These are phyloP conservation scores for Cyberlindnera galapagoensis DNA, from an alignment of 805 yeast genomes.

Conservation along the genomic window DNA sequence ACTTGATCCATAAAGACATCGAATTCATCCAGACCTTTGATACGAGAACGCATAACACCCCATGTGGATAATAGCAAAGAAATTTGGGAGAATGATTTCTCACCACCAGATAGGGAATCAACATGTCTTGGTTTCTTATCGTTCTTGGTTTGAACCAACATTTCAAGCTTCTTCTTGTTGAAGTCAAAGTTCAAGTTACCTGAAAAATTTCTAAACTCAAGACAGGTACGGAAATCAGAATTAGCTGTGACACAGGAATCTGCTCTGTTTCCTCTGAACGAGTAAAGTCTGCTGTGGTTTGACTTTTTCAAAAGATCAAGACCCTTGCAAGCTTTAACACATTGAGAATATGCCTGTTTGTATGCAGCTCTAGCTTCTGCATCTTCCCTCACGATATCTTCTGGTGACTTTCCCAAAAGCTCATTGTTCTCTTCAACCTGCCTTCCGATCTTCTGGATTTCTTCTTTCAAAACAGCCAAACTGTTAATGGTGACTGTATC, in stretches of 20 bases:
- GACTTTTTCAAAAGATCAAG: constrained; percentile 30
- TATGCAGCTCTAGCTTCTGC: constrained; percentile 36
- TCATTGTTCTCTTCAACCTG: constrained; percentile 47
- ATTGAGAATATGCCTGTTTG: constrained; percentile 35
- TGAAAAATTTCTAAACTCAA: constrained; percentile 61
- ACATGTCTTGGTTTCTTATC: constrained; percentile 59
- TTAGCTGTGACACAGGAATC: constrained; percentile 43
- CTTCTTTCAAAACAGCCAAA: constrained; percentile 41
- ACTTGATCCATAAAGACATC: constrained; percentile 98
- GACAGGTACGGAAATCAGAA: constrained; percentile 49
- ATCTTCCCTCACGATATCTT: constrained; percentile 45
- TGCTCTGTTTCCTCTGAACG: constrained; percentile 34
- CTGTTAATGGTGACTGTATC: constrained; percentile 33
- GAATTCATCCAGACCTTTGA: constrained; percentile 91
- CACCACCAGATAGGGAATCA: constrained; percentile 92
- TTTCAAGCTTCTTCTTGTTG: constrained; percentile 40
- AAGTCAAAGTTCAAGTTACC: constrained; percentile 68
- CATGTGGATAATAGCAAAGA: constrained; percentile 84
- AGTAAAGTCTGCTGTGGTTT: constrained; percentile 35
- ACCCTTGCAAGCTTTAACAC: constrained; percentile 29
- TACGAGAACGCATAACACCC: constrained; percentile 83
- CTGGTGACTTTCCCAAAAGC: constrained; percentile 47
- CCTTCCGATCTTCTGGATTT: constrained; percentile 38
- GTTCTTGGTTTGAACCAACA: constrained; percentile 56
- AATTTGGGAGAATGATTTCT: constrained; percentile 88